Evolutionary conservation across 148 eudicot genomes (phyloP), one percentile per base, ranked within the genome.

Genomic region (Rhododendron molle): DNA sequence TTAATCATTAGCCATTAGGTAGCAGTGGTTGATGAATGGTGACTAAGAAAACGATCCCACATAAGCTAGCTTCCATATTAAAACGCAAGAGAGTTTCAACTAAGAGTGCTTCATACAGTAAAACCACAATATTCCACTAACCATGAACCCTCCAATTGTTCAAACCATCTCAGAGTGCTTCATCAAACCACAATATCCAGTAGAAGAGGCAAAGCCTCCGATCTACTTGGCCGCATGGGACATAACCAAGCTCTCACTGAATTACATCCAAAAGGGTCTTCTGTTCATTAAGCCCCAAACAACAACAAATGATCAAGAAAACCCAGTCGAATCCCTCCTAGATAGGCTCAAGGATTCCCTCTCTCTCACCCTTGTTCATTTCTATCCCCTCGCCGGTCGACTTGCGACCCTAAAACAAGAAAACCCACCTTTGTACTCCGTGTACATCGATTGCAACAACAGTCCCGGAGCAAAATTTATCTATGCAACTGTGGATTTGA

Each of bases 211-310:
- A 9, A 86, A 83, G 21, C 74, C 38, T 30, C 89, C 87, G 1
- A 32, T 86, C 54, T 32, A 85, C 74, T 43, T 90, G 40, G 21
- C 90, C 30, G 67, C 90, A 86, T 86, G 83, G 82, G 92, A 90
- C 52, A 28, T 86, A 8, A 26, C 67, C 7, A 58, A 36, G 88
- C 87, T 88, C 54, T 78, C 87, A 0, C 38, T 72, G 1, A 86
- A 87, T 6, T 90, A 90, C 78, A 90, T 88, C 67, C 92, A 90
- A 83, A 88, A 90, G 71, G 91, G 91, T 2, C 90, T 90, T 8
- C 80, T 90, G 14, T 90, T 76, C 46, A 23, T 9, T 7, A 85
- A 82, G 71, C 89, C 87, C 7, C 36, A 69, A 30, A 7, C 40
- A 34, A 15, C 21, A 36, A 56, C 50, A 26, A 77, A 65, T 69